These are phyloP conservation scores for Amanita exitialis DNA, from an alignment of 768 basidiomycete species.

Conservation along the genomic window DNA sequence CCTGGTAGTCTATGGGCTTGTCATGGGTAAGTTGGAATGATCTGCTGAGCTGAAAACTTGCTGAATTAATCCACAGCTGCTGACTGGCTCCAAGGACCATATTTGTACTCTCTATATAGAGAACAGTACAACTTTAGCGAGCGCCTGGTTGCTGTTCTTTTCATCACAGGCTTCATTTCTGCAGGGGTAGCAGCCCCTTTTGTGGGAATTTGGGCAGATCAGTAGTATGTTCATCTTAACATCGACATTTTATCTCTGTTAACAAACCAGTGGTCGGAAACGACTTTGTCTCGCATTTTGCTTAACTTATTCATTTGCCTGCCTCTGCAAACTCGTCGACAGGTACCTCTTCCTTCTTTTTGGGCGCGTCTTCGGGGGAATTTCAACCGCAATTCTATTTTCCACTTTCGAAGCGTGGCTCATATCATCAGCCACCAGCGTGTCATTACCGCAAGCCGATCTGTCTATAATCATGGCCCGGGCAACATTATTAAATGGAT, in stretches of 20 bases:
- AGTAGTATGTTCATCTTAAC: conserved; percentile 37
- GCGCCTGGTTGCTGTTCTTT: conserved; percentile 55
- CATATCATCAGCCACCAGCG: conserved; percentile 45
- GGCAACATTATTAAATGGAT: conserved; percentile 63
- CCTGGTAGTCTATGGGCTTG: conserved; percentile 57
- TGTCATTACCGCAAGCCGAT: conserved; percentile 42
- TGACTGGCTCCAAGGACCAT: conserved; percentile 77
- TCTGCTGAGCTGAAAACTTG: background rate
- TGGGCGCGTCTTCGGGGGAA: conserved; percentile 58
- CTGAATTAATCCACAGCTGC: conserved; percentile 33
- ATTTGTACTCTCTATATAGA: conserved; percentile 64
- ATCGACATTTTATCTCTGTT: background rate
- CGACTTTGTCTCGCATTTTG: conserved; percentile 66
- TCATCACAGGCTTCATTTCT: conserved; percentile 69
- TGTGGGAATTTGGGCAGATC: conserved; percentile 72
- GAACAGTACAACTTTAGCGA: conserved; percentile 60
- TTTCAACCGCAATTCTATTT: conserved; percentile 69
- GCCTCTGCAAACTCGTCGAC: conserved; percentile 46
- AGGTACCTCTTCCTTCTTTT: conserved; percentile 48
- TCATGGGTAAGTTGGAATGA: conserved; percentile 46
- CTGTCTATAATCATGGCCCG: conserved; percentile 65
- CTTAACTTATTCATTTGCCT: conserved; percentile 50
- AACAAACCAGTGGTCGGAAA: conserved; percentile 45
- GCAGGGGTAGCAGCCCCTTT: conserved; percentile 62
- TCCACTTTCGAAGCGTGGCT: conserved; percentile 76